Base-by-base conservation (phyloP, 129 eudicot species). In the Cynara cardunculus region DNA sequence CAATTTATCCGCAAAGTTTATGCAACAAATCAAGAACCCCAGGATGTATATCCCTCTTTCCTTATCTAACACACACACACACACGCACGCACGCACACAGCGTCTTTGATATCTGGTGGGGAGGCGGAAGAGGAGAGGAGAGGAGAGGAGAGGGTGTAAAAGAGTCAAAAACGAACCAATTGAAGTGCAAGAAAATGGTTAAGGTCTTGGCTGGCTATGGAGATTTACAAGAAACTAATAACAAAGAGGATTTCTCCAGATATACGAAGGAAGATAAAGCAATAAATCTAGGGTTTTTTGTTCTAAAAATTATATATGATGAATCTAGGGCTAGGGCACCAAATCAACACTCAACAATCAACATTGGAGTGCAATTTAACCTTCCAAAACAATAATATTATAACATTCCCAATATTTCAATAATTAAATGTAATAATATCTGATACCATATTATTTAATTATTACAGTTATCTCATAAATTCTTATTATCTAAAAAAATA, bases 21-120 rank as follows among this genome's bases (percentile, higher is more conserved):
- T n/a, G 71, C 35, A 44, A 78, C 13, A 27, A 69, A 78, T 44
- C 67, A 69, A 66, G 31, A 78, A 78, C 68, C 75, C 27, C n/a
- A 69, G 31, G 75, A 75, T 71, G 68, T 70, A 10, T 30, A 30
- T 59, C 22, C 21, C 34, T 26, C 35, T 32, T 7, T 49, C 49
- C 31, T 31, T 70, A 32, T 80, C 59, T 10, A 73, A n/a, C n/a
- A n/a, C 25, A 24, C 7, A 28, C 28, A 32, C 71, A 71, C 25
- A 69, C 3, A 39, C 6, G 24, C 28, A 32, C 62, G 59, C 27
- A 70, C n/a, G 14, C 35, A 70, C 65, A 25, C 12, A 19, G 35
- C 32, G 25, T 59, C 7, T 59, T 18, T 77, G 80, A 16, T 76
- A 37, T 73, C 77, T 73, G 64, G 77, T 41, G 65, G 77, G 21